A percentile compares a stretch with the other conserved stretches of the same genome.
phyloP scores from a whole-genome alignment of 371 early-diverging fungal species.

The Mucor velutinosus region DNA sequence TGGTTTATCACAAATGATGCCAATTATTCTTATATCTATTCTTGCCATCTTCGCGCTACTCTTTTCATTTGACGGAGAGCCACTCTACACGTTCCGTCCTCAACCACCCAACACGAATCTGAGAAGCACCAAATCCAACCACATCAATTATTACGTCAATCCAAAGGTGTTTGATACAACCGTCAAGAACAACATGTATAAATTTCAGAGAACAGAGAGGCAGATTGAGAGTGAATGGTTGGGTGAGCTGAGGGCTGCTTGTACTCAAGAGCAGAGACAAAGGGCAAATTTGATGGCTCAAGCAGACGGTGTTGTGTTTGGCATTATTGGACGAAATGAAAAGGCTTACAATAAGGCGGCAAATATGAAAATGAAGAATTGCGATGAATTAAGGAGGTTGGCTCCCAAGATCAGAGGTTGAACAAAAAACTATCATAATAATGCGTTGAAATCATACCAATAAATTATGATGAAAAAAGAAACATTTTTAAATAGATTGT shows the following conservation, averaged over 20 bases:
- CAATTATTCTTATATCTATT: constrained; percentile 14
- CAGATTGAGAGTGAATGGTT: constrained; percentile 46
- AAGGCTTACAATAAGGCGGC: constrained; percentile 37
- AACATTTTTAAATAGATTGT: not conserved
- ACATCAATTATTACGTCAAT: constrained; percentile 50
- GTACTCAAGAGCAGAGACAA: constrained; percentile 38
- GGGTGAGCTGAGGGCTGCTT: constrained; percentile 31
- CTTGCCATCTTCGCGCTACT: constrained; percentile 14
- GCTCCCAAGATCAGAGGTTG: constrained; percentile 11
- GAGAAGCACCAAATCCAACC: constrained; percentile 36
- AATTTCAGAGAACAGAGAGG: constrained; percentile 33
- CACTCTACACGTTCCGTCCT: constrained; percentile 41
- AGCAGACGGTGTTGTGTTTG: constrained; percentile 40
- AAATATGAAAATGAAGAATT: constrained; percentile 34
- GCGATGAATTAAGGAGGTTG: constrained; percentile 41
- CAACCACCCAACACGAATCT: constrained; percentile 31
- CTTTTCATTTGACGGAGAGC: constrained; percentile 28
- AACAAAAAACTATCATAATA: not conserved
- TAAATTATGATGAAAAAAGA: not conserved
- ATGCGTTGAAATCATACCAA: not conserved
- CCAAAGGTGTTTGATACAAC: constrained; percentile 24
- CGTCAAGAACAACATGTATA: constrained; percentile 18
- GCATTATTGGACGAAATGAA: constrained; percentile 40
- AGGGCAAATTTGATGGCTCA: constrained; percentile 27
- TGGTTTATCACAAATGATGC: constrained; percentile 13